Conservation (phyloP, 148 eudicot species). For the Diospyros lotus region DNA sequence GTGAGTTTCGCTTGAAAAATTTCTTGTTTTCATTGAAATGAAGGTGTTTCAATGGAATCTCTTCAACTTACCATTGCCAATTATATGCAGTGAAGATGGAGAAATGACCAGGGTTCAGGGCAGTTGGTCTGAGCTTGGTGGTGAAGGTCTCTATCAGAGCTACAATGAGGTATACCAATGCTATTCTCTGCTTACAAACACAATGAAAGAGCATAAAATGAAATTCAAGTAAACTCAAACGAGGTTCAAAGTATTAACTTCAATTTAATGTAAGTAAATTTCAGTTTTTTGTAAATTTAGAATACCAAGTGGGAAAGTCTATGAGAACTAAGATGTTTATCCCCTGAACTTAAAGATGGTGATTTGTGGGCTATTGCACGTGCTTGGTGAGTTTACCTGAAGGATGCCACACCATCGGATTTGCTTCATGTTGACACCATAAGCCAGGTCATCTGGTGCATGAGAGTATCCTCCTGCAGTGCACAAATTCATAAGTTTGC, state of each 20-base stretch:
- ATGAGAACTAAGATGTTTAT: no score
- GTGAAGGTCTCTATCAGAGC: constrained; percentile 48
- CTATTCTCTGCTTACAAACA: constrained; percentile 38
- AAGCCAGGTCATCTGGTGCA: constrained; percentile 35
- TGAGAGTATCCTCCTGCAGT: constrained; percentile 50
- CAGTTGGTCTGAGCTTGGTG: constrained; percentile 37
- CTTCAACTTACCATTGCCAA: constrained; percentile 48
- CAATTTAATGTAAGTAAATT: no score
- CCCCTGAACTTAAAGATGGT: no score
- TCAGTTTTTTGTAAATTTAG: no score
- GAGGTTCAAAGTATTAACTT: no score
- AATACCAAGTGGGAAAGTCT: no score
- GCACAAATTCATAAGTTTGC: neutral
- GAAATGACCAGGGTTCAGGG: constrained; percentile 25
- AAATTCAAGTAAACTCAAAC: no score
- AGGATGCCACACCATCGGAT: constrained; percentile 54
- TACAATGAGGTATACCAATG: constrained; percentile 45
- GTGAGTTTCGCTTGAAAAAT: no score
- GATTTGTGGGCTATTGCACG: no score
- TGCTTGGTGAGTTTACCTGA: constrained; percentile 22
- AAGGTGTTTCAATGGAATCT: neutral
- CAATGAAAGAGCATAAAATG: no score
- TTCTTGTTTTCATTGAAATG: neutral
- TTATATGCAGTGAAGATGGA: constrained; percentile 46
- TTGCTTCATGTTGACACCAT: constrained; percentile 44